A percentile compares a stretch with the other conserved stretches of the same genome.
These are phyloP conservation scores for Acacia melanoxylon DNA, from an alignment of 306 rosid species.

Conservation along the genomic window DNA sequence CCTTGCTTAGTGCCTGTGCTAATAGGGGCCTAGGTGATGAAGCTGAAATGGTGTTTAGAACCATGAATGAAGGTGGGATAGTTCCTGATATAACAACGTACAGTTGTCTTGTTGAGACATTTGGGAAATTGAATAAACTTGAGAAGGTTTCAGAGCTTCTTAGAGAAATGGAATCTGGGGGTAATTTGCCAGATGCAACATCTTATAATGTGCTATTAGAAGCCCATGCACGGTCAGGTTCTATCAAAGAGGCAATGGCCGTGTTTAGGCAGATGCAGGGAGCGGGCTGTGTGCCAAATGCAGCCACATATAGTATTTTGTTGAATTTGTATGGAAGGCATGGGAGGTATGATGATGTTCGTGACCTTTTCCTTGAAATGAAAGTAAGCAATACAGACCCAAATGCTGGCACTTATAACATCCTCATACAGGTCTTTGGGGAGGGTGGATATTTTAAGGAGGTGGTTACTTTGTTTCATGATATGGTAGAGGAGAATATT, in stretches of 20 bases:
- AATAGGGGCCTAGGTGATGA: constrained; percentile 77
- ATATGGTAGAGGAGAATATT: constrained; percentile 88
- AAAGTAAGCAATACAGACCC: constrained; percentile 88
- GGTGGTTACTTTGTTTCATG: constrained; percentile 96
- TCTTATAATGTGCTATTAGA: constrained; percentile 87
- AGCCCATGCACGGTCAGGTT: constrained; percentile 70
- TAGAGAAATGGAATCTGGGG: constrained; percentile 82
- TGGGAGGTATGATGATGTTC: constrained; percentile 89
- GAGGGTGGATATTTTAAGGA: constrained; percentile 96
- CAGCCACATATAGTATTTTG: constrained; percentile 72
- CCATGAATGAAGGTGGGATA: constrained; percentile 90
- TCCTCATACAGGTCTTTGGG: constrained; percentile 94
- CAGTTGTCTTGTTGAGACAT: constrained; percentile 76
- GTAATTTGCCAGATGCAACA: constrained; percentile 79
- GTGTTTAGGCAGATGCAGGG: constrained; percentile 97
- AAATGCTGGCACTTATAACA: constrained; percentile 83
- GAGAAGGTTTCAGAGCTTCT: constrained; percentile 83
- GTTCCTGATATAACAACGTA: constrained; percentile 84
- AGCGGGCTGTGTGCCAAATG: constrained; percentile 84
- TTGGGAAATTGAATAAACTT: constrained; percentile 68
- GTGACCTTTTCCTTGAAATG: constrained; percentile 94
- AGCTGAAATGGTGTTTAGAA: constrained; percentile 93
- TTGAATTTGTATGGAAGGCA: constrained; percentile 79
- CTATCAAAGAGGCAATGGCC: constrained; percentile 68
- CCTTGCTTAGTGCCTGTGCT: constrained; percentile 93